Evolutionary conservation across 1,284 basidiomycete species (phyloP), one percentile per base, ranked within the genome.

Genomic region (Malassezia obtusa): DNA sequence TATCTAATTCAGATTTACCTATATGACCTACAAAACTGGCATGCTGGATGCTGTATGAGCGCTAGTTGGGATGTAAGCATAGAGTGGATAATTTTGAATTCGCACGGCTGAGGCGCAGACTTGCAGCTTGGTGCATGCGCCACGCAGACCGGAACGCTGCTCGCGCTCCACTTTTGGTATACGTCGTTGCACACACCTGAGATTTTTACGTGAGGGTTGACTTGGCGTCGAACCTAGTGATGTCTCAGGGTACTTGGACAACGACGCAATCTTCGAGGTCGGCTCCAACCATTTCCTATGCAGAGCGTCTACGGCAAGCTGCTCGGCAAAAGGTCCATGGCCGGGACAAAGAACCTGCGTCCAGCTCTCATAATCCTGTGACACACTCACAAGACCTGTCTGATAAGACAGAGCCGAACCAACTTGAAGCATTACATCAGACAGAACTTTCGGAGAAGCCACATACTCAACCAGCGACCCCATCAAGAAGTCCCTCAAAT

Each of bases 231-330:
- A 14, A n/a, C 4, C 14, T n/a, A 25, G 19, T 30, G 21, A 45
- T 45, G 43, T 24, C 28, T 11, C 28, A 8, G 28, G 21, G 38
- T 32, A 21, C 26, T 2, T 55, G 52, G 52, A 55, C 48, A 6
- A 55, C 52, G 7, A 46, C 49, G 2, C 36, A 31, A 6, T 9
- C 25, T 9, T n/a, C 52, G 4, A 26, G 25, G 4, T 38, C 35
- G 10, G 25, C 22, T 4, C 41, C 32, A 1, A 25, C 21, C 17
- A 22, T 45, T 31, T 55, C 52, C 15, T 55, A 55, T 39, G 52
- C 52, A 1, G 47, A 55, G 25, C 46, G 52, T 1, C 36, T 55
- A 4, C 52, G 52, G 17, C 41, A 24, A 7, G 52, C 45, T 22
- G 35, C 45, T 12, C 15, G 22, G 10, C 45, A 47, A 30, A 40